Conservation (phyloP, 768 basidiomycete species). For the Clathrus columnatus region DNA sequence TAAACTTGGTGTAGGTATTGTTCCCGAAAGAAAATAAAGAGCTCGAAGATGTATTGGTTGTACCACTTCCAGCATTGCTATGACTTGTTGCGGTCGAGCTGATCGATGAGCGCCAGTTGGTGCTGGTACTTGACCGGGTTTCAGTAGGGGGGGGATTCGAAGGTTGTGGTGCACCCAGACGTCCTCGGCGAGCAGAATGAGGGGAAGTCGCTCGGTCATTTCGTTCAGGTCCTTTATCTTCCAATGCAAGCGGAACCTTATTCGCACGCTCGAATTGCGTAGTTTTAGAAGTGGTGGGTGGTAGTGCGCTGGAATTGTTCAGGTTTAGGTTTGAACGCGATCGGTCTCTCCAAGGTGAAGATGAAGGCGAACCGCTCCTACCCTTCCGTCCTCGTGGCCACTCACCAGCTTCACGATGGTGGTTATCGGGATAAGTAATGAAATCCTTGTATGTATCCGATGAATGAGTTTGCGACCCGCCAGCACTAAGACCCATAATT, state of each 20-base stretch:
- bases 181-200: conserved; percentile 47
- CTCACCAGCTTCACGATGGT: neutral
- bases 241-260: neutral
- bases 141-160: neutral
- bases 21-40: neutral
- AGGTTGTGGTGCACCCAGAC: neutral
- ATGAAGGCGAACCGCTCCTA: conserved; percentile 21
- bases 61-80: conserved; percentile 79
- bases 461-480: conserved; percentile 16
- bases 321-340: neutral
- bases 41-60: conserved; percentile 52
- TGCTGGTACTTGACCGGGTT: conserved; percentile 24
- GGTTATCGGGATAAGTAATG: neutral
- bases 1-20: conserved; percentile 68
- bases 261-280: conserved; percentile 3
- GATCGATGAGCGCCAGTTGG: conserved; percentile 33
- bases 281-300: neutral
- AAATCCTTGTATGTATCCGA: neutral
- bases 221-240: conserved; percentile 15
- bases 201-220: conserved; percentile 47
- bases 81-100: conserved; percentile 55
- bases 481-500: conserved; percentile 53
- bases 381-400: conserved; percentile 22
- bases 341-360: conserved; percentile 9
- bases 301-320: neutral